Percentiles rank a stretch among this genome's conserved stretches.
Conservation (phyloP, 2,329 filamentous ascomycete genomes). For the Elsinoe australis region DNA sequence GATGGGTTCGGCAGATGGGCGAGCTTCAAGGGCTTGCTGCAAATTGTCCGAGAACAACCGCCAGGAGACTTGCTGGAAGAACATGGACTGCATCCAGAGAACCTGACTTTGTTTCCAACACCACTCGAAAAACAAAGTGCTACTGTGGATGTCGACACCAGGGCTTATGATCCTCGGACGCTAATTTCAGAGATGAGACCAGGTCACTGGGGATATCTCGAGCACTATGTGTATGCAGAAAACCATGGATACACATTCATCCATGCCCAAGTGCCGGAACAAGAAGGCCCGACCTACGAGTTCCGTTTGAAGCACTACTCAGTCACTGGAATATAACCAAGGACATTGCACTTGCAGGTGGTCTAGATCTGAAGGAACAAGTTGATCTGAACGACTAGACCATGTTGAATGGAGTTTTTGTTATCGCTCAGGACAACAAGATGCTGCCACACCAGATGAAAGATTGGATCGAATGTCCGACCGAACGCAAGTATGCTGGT, state of each 20-base stretch:
- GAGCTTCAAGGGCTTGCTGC: too few species aligned
- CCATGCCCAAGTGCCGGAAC: slow-evolving; percentile 38
- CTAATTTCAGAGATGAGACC: too few species aligned
- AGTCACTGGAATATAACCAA: slow-evolving; percentile 40
- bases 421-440: slow-evolving; percentile 36
- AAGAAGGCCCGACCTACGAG: slow-evolving; percentile 36
- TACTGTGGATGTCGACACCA: too few species aligned
- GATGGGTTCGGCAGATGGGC: too few species aligned
- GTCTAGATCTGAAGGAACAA: slow-evolving; percentile 21
- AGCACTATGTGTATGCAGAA: too few species aligned
- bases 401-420: slow-evolving; percentile 37
- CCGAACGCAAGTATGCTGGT: slow-evolving; percentile 24
- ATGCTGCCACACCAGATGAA: slow-evolving; percentile 28
- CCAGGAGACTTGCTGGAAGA: too few species aligned
- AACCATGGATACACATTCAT: slow-evolving; percentile 47
- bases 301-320: slow-evolving; percentile 44
- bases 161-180: too few species aligned
- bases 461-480: slow-evolving; percentile 29
- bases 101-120: too few species aligned
- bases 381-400: slow-evolving; percentile 36
- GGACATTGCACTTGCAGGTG: slow-evolving; percentile 35
- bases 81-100: too few species aligned
- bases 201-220: too few species aligned
- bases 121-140: too few species aligned
- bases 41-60: too few species aligned